Conservation (phyloP, 2,329 filamentous ascomycete species). For the Colletotrichum caudatum region DNA sequence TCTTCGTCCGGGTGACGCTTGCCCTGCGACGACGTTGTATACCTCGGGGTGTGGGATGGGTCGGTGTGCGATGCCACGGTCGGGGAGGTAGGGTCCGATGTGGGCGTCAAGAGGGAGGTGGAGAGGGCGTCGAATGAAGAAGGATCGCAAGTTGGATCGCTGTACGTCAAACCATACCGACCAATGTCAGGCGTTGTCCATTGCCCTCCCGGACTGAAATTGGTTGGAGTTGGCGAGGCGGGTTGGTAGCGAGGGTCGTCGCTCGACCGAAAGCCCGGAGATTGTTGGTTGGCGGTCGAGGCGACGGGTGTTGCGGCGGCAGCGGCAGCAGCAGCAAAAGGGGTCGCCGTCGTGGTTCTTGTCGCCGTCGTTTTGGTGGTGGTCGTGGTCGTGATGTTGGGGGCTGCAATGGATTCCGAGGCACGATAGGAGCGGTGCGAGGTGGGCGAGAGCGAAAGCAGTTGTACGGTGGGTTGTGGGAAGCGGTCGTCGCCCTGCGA, state of each 20-base stretch:
- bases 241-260: constrained; percentile 33
- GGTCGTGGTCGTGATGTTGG: constrained; percentile 14
- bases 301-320: constrained; percentile 20
- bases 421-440: constrained; percentile 25
- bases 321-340: constrained; percentile 11
- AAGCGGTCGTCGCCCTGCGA: constrained; percentile 40
- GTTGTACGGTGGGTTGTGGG: constrained; percentile 32
- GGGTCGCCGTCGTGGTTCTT: constrained; percentile 4
- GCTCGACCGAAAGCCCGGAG: constrained; percentile 40
- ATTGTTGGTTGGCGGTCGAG: constrained; percentile 26
- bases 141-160: constrained; percentile 43
- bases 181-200: constrained; percentile 44
- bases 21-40: constrained; percentile 38
- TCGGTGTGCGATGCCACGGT: constrained; percentile 26
- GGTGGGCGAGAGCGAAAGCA: constrained; percentile 24
- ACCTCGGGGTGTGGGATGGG: constrained; percentile 25
- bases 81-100: constrained; percentile 31
- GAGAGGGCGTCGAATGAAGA: constrained; percentile 38
- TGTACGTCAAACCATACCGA: constrained; percentile 49
- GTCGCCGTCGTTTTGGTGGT: not conserved
- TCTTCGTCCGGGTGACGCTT: constrained; percentile 49
- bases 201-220: constrained; percentile 19
- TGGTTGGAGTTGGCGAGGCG: constrained; percentile 33
- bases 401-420: constrained; percentile 18
- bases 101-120: constrained; percentile 29